Percentiles rank a stretch among this genome's conserved stretches.
Evolutionary conservation across 495 filamentous ascomycete species (phyloP).

Genomic region (Annulohypoxylon moriforme): DNA sequence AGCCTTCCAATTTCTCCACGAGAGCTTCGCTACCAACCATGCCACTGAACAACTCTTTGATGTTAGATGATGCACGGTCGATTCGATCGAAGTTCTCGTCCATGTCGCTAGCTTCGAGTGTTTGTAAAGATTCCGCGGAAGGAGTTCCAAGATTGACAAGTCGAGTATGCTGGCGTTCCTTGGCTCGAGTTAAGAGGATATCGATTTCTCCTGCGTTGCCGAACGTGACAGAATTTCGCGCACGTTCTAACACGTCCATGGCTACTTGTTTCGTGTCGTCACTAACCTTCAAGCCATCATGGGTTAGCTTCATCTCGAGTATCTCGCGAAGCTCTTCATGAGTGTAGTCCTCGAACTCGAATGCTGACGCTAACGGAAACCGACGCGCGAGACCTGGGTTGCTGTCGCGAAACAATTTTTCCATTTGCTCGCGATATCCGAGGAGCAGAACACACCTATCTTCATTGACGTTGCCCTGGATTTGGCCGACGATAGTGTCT

Average conservation of each 20-base stretch:
- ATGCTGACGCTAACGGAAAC: conserved; percentile 71
- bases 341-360: conserved; percentile 76
- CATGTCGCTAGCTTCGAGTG: not conserved
- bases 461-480: conserved; percentile 77
- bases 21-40: not conserved
- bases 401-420: conserved; percentile 77
- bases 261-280: conserved; percentile 1
- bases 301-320: conserved; percentile 64
- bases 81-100: conserved; percentile 7
- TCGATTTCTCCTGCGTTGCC: conserved; percentile 70
- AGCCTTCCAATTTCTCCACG: not conserved
- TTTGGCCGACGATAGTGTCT: conserved; percentile 80
- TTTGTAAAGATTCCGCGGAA: not conserved
- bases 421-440: conserved; percentile 80
- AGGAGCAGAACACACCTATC: conserved; percentile 80
- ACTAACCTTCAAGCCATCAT: conserved; percentile 52
- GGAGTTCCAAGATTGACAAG: not conserved
- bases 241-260: conserved; percentile 1
- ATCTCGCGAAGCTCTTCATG: conserved; percentile 66
- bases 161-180: conserved; percentile 54
- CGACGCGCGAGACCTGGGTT: conserved; percentile 78
- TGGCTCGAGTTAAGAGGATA: conserved; percentile 67
- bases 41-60: not conserved
- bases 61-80: not conserved
- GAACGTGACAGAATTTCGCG: conserved; percentile 56